Evolutionary conservation across 2,329 filamentous ascomycete genomes (phyloP), one percentile per base, ranked within the genome.

Genomic region (Kalaharituber pfeilii): DNA sequence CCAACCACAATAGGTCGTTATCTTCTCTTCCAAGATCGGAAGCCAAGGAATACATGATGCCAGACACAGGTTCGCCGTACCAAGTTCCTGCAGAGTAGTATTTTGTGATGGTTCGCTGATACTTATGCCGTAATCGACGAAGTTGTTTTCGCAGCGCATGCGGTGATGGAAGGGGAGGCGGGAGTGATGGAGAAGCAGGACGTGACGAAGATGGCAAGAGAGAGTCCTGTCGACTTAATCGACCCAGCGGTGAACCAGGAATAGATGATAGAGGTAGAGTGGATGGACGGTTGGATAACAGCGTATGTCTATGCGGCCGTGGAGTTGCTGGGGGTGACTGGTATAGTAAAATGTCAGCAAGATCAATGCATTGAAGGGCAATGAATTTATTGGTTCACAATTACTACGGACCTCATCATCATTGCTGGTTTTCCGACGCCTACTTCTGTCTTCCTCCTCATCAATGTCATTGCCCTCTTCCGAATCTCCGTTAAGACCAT

Each of bases 1-100:
- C 81, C 56, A 94, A 76, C 91, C 91, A 98, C 13, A 98, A 74
- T 22, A 96, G 74, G 64, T 98, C 88, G 64, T 96, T 98, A 67
- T 96, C 89, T 73, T 96, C 91, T 52, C 88, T 83, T 58, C 91
- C 91, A 5, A 98, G 78, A 65, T 96, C 91, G 1, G 88, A 94
- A 1, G 89, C 91, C 13, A 98, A 74, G 0, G 87, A 93, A 68
- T 96, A 98, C 65, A 95, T 78, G 71, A 96, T 82, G 0, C 88
- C 94, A 0, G 88, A 91, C 53, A 96, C 85, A 0, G 91, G 91
- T 66, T 98, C 91, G 0, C 89, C 89, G 66, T 94, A 95, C 1
- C 87, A 94, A 2, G 85, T 82, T 39, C 91, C 91, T 27, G 86
- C 76, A 26, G 80, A 77, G 70, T 96, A 95, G 69, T 98, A 96